Percentiles rank a stretch among this genome's conserved stretches.
Conservation (phyloP, 2,329 filamentous ascomycete genomes). For the Elsinoe arachidis region DNA sequence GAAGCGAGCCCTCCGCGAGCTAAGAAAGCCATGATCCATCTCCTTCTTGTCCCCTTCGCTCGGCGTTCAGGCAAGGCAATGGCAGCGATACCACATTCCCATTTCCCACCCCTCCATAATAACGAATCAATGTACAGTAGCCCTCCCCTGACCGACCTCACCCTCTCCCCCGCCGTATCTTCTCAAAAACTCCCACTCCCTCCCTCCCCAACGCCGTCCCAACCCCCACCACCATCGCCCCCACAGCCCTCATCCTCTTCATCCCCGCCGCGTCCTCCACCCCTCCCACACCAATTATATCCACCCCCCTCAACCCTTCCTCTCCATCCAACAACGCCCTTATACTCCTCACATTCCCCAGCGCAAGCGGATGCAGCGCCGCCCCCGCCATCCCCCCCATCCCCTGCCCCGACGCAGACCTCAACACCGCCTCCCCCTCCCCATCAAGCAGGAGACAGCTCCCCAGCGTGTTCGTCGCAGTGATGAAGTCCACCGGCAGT, state of each 20-base stretch:
- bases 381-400: constrained; percentile 66
- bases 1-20: constrained; percentile 63
- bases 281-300: constrained; percentile 64
- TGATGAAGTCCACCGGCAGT: constrained; percentile 57
- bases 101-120: neutral
- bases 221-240: constrained; percentile 58
- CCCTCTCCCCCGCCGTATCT: constrained; percentile 35
- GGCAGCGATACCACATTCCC: neutral
- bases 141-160: neutral
- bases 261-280: constrained; percentile 57
- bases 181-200: constrained; percentile 54
- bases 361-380: constrained; percentile 61
- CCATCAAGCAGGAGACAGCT: constrained; percentile 50
- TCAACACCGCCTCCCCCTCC: constrained; percentile 32
- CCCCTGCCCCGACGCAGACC: constrained; percentile 46
- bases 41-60: neutral
- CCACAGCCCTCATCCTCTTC: constrained; percentile 56
- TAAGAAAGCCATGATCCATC: constrained; percentile 18
- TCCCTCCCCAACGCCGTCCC: constrained; percentile 60
- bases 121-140: neutral
- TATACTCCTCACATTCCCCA: constrained; percentile 69
- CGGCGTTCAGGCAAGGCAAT: neutral
- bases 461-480: constrained; percentile 66
- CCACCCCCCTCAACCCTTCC: constrained; percentile 43
- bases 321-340: constrained; percentile 48